A percentile compares a stretch with the other conserved stretches of the same genome.
These are phyloP conservation scores for Rhizoctonia solani DNA, from an alignment of 1,284 basidiomycete genomes.

Conservation along the genomic window DNA sequence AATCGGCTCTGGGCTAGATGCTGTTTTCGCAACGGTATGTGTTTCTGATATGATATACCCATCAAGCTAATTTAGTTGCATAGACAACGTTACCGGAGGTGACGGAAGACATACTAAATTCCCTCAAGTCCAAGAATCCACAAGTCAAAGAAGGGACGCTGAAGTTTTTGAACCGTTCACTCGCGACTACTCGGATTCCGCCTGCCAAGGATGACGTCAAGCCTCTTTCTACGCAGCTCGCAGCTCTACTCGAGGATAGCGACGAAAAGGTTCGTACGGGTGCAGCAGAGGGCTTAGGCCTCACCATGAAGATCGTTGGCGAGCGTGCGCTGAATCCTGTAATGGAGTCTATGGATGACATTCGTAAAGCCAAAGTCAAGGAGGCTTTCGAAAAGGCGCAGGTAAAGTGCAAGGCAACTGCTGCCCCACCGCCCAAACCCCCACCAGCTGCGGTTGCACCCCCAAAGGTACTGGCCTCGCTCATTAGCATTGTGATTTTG, in stretches of 20 bases:
- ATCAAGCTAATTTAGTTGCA: constrained; percentile 31
- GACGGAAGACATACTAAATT: constrained; percentile 79
- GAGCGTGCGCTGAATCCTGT: constrained; percentile 89
- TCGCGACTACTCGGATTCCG: constrained; percentile 70
- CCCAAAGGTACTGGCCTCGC: constrained; percentile 44
- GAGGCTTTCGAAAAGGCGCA: constrained; percentile 89
- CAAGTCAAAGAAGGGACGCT: constrained; percentile 94
- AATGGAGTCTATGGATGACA: constrained; percentile 85
- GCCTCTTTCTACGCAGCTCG: constrained; percentile 78
- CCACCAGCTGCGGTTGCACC: constrained; percentile 49
- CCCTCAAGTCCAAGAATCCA: constrained; percentile 90
- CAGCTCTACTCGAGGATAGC: constrained; percentile 81
- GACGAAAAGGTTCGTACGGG: constrained; percentile 90
- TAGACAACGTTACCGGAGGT: constrained; percentile 84
- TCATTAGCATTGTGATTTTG: not conserved
- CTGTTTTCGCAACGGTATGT: constrained; percentile 81
- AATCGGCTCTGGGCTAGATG: constrained; percentile 86
- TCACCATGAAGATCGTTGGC: constrained; percentile 96
- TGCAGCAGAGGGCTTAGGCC: constrained; percentile 86
- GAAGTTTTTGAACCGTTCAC: constrained; percentile 83
- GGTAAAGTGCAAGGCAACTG: constrained; percentile 79
- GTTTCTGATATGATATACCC: constrained; percentile 39
- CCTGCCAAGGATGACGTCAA: constrained; percentile 80
- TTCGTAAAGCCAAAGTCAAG: constrained; percentile 91
- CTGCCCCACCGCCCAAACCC: constrained; percentile 53